These are phyloP conservation scores for Backusella australiensis DNA, from an alignment of 192 early-diverging fungal species.

Conservation along the genomic window DNA sequence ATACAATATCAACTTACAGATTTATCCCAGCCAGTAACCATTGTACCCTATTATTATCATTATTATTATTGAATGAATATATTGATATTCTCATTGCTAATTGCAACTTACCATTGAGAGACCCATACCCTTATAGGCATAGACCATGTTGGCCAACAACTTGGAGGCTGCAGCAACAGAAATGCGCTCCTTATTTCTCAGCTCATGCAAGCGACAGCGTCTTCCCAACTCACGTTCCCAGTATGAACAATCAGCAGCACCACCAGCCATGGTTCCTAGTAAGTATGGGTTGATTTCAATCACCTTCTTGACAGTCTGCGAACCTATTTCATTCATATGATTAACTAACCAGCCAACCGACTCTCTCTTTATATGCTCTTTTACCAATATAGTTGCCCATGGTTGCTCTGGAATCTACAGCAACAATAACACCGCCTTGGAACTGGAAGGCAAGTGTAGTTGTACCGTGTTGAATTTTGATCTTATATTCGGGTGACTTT, in stretches of 20 bases:
- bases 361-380: background rate
- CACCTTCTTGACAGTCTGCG: slow-evolving; percentile 96
- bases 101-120: slow-evolving; percentile 75
- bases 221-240: slow-evolving; percentile 98
- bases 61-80: slow-evolving; percentile 19
- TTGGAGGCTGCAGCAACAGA: slow-evolving; percentile 98
- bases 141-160: slow-evolving; percentile 94
- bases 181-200: slow-evolving; percentile 98
- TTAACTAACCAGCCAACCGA: no score
- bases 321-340: slow-evolving; percentile 53
- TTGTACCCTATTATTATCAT: slow-evolving; percentile 71
- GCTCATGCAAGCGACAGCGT: slow-evolving; percentile 90
- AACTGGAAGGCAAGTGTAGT: slow-evolving; percentile 99
- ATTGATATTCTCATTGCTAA: background rate
- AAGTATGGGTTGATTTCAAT: slow-evolving; percentile 99
- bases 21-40: slow-evolving; percentile 99
- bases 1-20: slow-evolving; percentile 43
- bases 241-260: slow-evolving; percentile 97
- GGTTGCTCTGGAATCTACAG: slow-evolving; percentile 96
- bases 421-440: slow-evolving; percentile 89
- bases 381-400: slow-evolving; percentile 87
- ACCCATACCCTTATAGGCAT: slow-evolving; percentile 98
- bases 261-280: slow-evolving; percentile 98
- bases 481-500: slow-evolving; percentile 70
- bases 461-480: slow-evolving; percentile 95